Base-by-base conservation (phyloP, 768 basidiomycete genomes). In the Fibroporia radiculosa region DNA sequence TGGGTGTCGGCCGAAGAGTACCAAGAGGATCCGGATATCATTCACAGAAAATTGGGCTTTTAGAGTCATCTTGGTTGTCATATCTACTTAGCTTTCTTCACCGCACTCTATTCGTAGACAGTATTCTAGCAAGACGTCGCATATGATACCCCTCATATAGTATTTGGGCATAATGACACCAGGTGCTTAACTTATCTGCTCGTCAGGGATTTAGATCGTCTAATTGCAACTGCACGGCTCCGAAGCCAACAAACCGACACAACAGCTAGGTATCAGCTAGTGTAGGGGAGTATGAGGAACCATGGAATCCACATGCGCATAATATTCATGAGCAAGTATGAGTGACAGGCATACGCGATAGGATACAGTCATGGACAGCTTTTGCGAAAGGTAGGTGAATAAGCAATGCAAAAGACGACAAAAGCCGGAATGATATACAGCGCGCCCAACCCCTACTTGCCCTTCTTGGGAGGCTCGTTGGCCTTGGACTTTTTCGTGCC, bases 1-100 rank as follows among this genome's bases (percentile, higher is more conserved):
- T 99, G 96, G 95, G 91, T 99, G 40, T 93, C 92, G 36, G 93
- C 93, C 29, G 95, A 99, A 66, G 96, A 98, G 66, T 98, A 97
- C 62, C 92, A 96, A 66, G 95, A 99, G 65, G 95, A 98, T 66
- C 93, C 95, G 44, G 93, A 98, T 59, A 88, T 97, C 58, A 98
- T 97, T 59, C 93, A 96, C 67, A 93, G 90, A 67, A 95, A 95
- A 66, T 75, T 85, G 46, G 88, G 87, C 37, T 91, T 92, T 64
- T 91, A n/a, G n/a, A n/a, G n/a, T n/a, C n/a, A n/a, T n/a, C n/a
- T n/a, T n/a, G n/a, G 61, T 64, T 34, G 20, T 14, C 28, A 7
- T 31, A 19, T 22, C 29, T 24, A 24, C 13, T 41, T 28, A 35
- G 41, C 25, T 52, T 28, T 45, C 20, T 48, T 23, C 37, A 26